Evolutionary conservation across 352 stramenopile species (phyloP), one percentile per base, ranked within the genome.

Genomic region (Phytophthora pini): DNA sequence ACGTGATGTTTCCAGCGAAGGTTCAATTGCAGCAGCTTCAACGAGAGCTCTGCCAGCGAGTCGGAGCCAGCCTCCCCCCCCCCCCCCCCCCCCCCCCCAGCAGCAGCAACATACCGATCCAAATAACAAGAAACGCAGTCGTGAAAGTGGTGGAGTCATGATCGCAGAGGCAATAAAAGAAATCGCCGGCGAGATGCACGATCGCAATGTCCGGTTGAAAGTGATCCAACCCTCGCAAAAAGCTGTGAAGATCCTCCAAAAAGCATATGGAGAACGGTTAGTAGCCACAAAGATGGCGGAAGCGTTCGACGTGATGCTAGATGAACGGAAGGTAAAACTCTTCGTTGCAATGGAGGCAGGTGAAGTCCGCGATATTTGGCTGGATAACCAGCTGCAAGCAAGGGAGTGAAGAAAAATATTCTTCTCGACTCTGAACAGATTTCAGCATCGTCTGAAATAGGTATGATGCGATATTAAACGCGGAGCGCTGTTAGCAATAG

Each of bases 311-410:
- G 22, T 68, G 1, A 61, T 68, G 43, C 32, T 68, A 5, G 50
- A 61, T 39, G 59, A 61, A n/a, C 46, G 45, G 11, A 68, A 60
- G 50, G 50, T 43, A 2, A 44, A 6, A 31, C 41, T 45, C 56
- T 68, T 46, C 13, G 29, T 61, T 22, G 61, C 36, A 0, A 60
- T 70, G 54, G 49, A 56, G 12, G 61, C 34, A 7, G 48, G 61
- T 17, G n/a, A 39, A 32, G 52, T 36, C 2, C 46, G 61, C 12
- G 53, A 64, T 40, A 5, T 52, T n/a, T 69, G 47, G 47, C 47
- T 69, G 1, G 12, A 38, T 0, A 69, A 54, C 24, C 61, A 64
- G 32, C 39, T 64, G 13, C 13, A 20, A 7, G 1, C 0, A 22
- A 43, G 1, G 6, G 29, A 55, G 3, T 55, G 43, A 54, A 26